These are phyloP conservation scores for Catharanthus roseus DNA, from an alignment of 257 asterid species.

Conservation along the genomic window DNA sequence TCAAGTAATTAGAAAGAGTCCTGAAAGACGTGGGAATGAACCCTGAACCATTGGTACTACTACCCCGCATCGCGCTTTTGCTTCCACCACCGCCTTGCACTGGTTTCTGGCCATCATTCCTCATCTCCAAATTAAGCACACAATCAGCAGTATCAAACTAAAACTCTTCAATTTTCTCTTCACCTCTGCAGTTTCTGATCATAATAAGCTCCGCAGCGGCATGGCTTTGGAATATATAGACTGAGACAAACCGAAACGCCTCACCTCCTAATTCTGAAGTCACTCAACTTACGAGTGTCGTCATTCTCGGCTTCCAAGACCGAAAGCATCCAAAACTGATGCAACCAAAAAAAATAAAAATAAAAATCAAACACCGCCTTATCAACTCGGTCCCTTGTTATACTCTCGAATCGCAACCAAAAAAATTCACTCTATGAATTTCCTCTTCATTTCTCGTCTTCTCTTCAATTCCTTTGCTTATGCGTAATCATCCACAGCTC, in stretches of 20 bases:
- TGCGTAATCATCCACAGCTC: conserved; percentile 1
- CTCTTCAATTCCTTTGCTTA: conserved; percentile 13
- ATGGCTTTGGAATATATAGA: conserved; percentile 3
- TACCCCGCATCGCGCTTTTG: conserved; percentile 37
- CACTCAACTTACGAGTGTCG: conserved; percentile 43
- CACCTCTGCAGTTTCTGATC: conserved; percentile 29
- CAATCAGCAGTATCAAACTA: not conserved
- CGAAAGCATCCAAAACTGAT: conserved; percentile 33
- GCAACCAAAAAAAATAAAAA: no score
- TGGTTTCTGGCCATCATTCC: conserved; percentile 53
- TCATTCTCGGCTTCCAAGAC: conserved; percentile 43
- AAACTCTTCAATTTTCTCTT: not conserved
- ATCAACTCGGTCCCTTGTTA: not conserved
- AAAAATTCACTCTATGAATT: not conserved
- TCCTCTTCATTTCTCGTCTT: conserved; percentile 11
- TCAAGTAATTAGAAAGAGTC: conserved; percentile 64
- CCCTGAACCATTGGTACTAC: conserved; percentile 29
- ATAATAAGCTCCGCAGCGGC: conserved; percentile 45
- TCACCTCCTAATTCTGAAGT: conserved; percentile 1
- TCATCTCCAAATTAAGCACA: conserved; percentile 43
- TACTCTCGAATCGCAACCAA: conserved; percentile 33
- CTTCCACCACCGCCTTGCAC: conserved; percentile 40
- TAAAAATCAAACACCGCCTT: conserved; percentile 8
- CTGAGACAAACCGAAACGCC: not conserved
- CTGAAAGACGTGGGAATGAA: conserved; percentile 60